Conservation (phyloP, 2,329 filamentous ascomycete genomes). For the Paracorniculantispora psalliotae region DNA sequence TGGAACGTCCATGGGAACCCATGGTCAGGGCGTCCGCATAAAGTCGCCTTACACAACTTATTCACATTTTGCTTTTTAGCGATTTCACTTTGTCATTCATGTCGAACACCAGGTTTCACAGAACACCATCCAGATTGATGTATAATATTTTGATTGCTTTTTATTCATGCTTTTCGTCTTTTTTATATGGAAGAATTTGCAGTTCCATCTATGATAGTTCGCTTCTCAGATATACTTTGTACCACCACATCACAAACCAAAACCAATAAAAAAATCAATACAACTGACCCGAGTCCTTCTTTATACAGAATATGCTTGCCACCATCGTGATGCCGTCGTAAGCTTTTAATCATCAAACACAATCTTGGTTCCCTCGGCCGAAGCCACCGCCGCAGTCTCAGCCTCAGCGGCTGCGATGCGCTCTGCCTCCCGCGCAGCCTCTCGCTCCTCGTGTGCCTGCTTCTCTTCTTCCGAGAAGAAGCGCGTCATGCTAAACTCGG, state of each 20-base stretch:
- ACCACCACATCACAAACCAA: neutral
- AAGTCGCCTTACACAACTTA: neutral
- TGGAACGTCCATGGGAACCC: conserved; percentile 37
- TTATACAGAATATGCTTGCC: conserved; percentile 12
- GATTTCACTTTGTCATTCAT: conserved; percentile 8
- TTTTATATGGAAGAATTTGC: neutral
- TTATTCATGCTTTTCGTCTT: neutral
- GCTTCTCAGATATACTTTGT: neutral
- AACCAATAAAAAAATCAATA: neutral
- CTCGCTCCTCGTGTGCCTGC: conserved; percentile 32
- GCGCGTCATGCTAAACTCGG: conserved; percentile 54
- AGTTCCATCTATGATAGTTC: neutral
- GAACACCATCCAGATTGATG: neutral
- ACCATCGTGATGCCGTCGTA: neutral
- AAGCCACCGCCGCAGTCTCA: neutral
- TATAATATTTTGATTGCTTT: conserved; percentile 7
- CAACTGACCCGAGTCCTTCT: neutral
- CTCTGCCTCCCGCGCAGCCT: conserved; percentile 5
- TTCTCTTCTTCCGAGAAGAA: conserved; percentile 44
- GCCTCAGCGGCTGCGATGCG: neutral
- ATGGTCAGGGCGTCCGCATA: conserved; percentile 36
- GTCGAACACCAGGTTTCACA: conserved; percentile 2
- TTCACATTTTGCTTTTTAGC: neutral
- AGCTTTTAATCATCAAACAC: conserved; percentile 12
- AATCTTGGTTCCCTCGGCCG: conserved; percentile 8